Evolutionary conservation across 108 stramenopile genomes (phyloP).

Genomic region (Discostella pseudostelligera): DNA sequence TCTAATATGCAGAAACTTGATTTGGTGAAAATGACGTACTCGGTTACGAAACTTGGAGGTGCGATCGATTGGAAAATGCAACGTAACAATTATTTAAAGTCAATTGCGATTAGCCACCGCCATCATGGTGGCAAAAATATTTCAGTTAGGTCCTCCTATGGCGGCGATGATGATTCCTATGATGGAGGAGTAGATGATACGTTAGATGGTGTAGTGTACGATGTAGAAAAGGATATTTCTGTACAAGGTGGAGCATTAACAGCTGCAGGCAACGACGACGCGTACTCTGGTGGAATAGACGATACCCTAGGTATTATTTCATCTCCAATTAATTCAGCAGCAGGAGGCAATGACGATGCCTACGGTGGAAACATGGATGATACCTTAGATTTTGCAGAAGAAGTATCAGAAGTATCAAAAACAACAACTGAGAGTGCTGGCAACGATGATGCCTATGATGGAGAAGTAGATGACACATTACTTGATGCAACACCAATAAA

Average conservation of each 20-base stretch:
- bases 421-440: not conserved
- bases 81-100: slow-evolving; percentile 14
- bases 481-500: not conserved
- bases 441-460: slow-evolving; percentile 2
- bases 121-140: not conserved
- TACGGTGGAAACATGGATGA: not conserved
- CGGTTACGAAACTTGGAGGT: slow-evolving; percentile 14
- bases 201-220: not conserved
- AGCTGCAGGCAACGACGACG: not conserved
- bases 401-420: too few species aligned
- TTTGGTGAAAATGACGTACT: slow-evolving; percentile 22
- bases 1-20: slow-evolving; percentile 1
- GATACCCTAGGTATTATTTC: not conserved
- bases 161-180: not conserved
- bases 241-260: too few species aligned
- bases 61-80: slow-evolving; percentile 32
- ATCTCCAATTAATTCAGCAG: too few species aligned
- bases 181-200: not conserved
- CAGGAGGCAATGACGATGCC: not conserved
- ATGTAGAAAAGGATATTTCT: too few species aligned
- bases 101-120: not conserved
- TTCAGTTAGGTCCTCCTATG: not conserved
- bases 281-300: not conserved
- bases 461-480: not conserved
- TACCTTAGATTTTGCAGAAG: not conserved